These are phyloP conservation scores for Skeletonema menzelii DNA, from an alignment of 108 stramenopile species.

Conservation along the genomic window DNA sequence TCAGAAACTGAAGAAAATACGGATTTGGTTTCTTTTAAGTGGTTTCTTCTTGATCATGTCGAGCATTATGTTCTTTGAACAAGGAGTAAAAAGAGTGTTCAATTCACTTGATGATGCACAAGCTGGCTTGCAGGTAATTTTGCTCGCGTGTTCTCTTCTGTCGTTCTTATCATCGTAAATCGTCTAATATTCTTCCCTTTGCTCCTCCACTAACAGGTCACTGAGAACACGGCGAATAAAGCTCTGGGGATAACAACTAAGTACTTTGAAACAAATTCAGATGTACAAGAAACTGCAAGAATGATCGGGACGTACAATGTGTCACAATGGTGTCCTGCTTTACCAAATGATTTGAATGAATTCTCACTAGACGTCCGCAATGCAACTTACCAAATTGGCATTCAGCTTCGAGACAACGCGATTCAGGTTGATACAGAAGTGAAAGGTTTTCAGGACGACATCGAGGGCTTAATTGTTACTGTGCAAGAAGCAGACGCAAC, in stretches of 20 bases:
- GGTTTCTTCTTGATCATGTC: slow-evolving; percentile 25
- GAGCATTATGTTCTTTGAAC: slow-evolving; percentile 28
- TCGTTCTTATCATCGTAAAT: not conserved
- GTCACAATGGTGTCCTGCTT: slow-evolving; percentile 21
- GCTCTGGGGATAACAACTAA: slow-evolving; percentile 1
- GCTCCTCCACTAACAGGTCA: slow-evolving; percentile 3
- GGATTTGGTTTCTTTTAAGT: slow-evolving; percentile 21
- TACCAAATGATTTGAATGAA: not conserved
- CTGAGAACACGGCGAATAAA: slow-evolving; percentile 4
- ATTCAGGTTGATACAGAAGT: slow-evolving; percentile 26
- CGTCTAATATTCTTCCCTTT: not conserved
- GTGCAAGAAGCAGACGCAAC: slow-evolving; percentile 9
- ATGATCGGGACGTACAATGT: slow-evolving; percentile 23
- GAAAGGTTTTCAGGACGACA: slow-evolving; percentile 16
- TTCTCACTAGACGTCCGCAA: slow-evolving; percentile 17
- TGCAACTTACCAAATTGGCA: slow-evolving; percentile 14
- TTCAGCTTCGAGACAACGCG: slow-evolving; percentile 17
- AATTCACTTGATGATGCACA: slow-evolving; percentile 31
- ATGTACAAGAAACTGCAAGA: slow-evolving; percentile 24
- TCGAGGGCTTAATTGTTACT: not conserved
- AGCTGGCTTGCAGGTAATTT: slow-evolving; percentile 20
- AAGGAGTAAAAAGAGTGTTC: slow-evolving; percentile 22
- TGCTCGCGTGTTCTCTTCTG: not conserved
- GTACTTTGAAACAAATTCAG: slow-evolving; percentile 21
- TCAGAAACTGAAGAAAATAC: slow-evolving; percentile 17